phyloP scores from a whole-genome alignment of 371 early-diverging fungal genomes.

The Fennellomyces sp. region DNA sequence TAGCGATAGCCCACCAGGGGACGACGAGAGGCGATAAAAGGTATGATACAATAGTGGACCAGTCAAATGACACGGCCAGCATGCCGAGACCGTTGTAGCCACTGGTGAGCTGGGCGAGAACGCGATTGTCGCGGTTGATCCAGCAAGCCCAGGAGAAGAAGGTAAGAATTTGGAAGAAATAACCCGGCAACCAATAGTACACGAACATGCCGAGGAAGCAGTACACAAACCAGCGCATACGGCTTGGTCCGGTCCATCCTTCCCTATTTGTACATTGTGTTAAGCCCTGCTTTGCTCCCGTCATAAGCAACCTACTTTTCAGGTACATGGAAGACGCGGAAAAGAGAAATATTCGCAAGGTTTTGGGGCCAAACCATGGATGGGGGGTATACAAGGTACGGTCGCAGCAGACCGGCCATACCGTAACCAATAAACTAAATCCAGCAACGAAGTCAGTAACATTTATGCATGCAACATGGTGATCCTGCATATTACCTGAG shows the following conservation, averaged over 20 bases:
- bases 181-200: conserved; percentile 82
- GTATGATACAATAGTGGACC: conserved; percentile 71
- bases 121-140: conserved; percentile 58
- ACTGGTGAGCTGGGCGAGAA: conserved; percentile 55
- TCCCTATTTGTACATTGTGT: no score
- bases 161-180: conserved; percentile 70
- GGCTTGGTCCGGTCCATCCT: conserved; percentile 47
- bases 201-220: conserved; percentile 58
- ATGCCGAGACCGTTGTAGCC: conserved; percentile 71
- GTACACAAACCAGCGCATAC: conserved; percentile 69
- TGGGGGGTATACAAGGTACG: conserved; percentile 80
- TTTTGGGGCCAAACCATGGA: conserved; percentile 87
- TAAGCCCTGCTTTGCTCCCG: no score
- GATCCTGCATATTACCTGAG: conserved; percentile 52
- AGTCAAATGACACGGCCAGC: conserved; percentile 73
- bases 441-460: background rate
- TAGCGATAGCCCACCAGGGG: conserved; percentile 75
- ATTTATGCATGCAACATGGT: background rate
- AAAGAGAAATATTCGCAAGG: conserved; percentile 73
- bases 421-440: conserved; percentile 70
- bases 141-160: conserved; percentile 79
- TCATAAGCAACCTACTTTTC: conserved; percentile 23
- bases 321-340: conserved; percentile 70
- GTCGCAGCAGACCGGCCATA: conserved; percentile 78
- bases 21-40: conserved; percentile 73